Percentiles rank a stretch among this genome's conserved stretches.
Conservation (phyloP, 2,329 filamentous ascomycete genomes). For the Aspergillus glaucus region DNA sequence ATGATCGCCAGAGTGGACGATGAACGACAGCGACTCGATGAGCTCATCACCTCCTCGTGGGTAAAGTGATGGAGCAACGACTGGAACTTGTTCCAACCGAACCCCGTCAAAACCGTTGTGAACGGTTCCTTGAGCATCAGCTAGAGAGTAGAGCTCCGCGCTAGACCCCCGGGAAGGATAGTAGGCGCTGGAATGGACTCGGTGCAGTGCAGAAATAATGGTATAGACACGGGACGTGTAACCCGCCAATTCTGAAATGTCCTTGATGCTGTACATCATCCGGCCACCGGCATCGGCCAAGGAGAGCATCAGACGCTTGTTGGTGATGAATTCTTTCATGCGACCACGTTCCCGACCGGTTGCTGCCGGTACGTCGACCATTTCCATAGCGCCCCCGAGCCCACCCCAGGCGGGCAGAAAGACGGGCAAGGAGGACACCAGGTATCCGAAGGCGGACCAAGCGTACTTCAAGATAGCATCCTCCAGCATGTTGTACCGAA, state of each 20-base stretch:
- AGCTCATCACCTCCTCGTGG: conserved; percentile 89
- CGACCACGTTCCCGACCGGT: conserved; percentile 64
- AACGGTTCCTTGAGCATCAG: conserved; percentile 86
- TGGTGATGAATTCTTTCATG: conserved; percentile 99
- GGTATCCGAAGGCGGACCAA: conserved; percentile 96
- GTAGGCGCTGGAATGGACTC: conserved; percentile 88
- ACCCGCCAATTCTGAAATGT: conserved; percentile 88
- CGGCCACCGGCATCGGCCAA: conserved; percentile 90
- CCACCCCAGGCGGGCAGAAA: conserved; percentile 95
- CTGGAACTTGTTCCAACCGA: conserved; percentile 82
- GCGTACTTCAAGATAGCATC: conserved; percentile 98
- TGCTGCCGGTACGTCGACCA: conserved; percentile 38
- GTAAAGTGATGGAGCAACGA: conserved; percentile 83
- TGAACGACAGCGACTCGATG: conserved; percentile 79
- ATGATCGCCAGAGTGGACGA: conserved; percentile 86
- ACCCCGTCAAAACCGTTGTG: conserved; percentile 95
- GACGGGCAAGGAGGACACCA: conserved; percentile 84
- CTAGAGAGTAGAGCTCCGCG: conserved; percentile 78
- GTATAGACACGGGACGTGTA: conserved; percentile 96
- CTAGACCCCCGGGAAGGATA: conserved; percentile 59
- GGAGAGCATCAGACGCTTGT: conserved; percentile 96
- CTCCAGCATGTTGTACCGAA: conserved; percentile 97
- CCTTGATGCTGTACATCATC: conserved; percentile 99
- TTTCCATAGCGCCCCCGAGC: conserved; percentile 65
- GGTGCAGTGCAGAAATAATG: conserved; percentile 86